Evolutionary conservation across 225 moss, liverwort and hornwort species (phyloP).

Genomic region (Anthoceros angustus): DNA sequence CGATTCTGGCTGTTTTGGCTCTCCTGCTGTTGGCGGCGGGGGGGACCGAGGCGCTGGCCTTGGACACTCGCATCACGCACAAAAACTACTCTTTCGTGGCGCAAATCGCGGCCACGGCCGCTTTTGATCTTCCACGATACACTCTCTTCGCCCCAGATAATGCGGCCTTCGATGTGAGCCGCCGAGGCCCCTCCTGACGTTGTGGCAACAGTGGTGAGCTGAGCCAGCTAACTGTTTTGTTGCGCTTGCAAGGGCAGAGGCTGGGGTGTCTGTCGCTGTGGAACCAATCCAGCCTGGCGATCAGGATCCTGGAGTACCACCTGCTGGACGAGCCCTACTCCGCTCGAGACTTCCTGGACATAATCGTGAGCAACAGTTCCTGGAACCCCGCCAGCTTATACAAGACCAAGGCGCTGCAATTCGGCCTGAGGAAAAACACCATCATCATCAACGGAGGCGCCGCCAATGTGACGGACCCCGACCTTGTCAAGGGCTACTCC

Average conservation of each 20-base stretch:
- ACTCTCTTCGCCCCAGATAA: neutral
- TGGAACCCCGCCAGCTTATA: neutral
- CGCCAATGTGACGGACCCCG: neutral
- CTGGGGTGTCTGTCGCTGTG: neutral
- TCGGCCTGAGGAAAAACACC: neutral
- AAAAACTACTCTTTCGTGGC: neutral
- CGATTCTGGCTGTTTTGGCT: too few relatives aligned
- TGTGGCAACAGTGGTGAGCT: too few relatives aligned
- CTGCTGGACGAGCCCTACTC: constrained; percentile 1
- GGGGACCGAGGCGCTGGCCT: too few relatives aligned
- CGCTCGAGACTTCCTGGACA: neutral
- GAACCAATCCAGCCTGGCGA: neutral
- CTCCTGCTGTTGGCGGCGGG: too few relatives aligned
- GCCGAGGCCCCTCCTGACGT: neutral
- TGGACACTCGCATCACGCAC: neutral
- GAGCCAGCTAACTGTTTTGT: neutral
- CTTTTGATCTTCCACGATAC: neutral
- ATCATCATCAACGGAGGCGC: neutral
- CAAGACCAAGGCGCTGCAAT: neutral
- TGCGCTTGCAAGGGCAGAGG: neutral
- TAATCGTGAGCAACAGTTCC: neutral
- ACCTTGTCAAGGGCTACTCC: neutral
- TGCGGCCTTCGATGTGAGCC: neutral
- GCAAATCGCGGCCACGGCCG: neutral
- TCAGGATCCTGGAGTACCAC: neutral